Conservation (phyloP, 768 basidiomycete genomes). For the Mycena sanguinolenta region DNA sequence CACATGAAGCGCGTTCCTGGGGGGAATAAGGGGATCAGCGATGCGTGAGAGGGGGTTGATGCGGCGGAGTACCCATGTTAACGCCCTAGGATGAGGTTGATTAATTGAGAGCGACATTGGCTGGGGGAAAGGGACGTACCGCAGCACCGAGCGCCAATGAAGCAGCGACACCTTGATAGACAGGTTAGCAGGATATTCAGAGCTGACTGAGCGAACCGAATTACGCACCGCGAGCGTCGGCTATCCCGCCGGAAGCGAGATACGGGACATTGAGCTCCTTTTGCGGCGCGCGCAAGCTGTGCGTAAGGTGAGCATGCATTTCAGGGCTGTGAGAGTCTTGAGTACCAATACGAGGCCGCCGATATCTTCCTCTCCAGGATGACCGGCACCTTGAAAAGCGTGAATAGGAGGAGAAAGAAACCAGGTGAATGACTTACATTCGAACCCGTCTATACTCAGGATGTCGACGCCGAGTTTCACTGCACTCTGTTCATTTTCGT, state of each 20-base stretch:
- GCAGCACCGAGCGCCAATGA: constrained; percentile 85
- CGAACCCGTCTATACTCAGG: constrained; percentile 91
- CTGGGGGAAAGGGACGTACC: constrained; percentile 57
- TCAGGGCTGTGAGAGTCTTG: background rate
- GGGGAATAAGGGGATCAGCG: constrained; percentile 32
- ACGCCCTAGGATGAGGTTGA: constrained; percentile 66
- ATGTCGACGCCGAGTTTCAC: constrained; percentile 87
- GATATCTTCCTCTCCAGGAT: constrained; percentile 95
- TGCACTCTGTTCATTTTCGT: too few relatives aligned
- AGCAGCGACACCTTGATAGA: constrained; percentile 68
- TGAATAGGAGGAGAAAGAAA: constrained; percentile 20
- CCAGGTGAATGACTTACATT: constrained; percentile 66
- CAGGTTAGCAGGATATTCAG: background rate
- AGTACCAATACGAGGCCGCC: constrained; percentile 85
- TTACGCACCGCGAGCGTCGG: constrained; percentile 72
- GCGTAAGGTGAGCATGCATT: background rate
- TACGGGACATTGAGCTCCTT: constrained; percentile 88
- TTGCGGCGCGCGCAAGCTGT: constrained; percentile 88
- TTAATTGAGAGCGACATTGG: background rate
- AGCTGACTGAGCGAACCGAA: too few relatives aligned
- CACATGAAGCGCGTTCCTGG: constrained; percentile 90
- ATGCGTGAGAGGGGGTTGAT: constrained; percentile 34
- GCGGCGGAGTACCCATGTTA: constrained; percentile 74
- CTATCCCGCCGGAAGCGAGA: constrained; percentile 93
- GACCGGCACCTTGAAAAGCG: constrained; percentile 79